Conservation (phyloP, 805 yeast genomes). For the Cyberlindnera euphorbiiphila region DNA sequence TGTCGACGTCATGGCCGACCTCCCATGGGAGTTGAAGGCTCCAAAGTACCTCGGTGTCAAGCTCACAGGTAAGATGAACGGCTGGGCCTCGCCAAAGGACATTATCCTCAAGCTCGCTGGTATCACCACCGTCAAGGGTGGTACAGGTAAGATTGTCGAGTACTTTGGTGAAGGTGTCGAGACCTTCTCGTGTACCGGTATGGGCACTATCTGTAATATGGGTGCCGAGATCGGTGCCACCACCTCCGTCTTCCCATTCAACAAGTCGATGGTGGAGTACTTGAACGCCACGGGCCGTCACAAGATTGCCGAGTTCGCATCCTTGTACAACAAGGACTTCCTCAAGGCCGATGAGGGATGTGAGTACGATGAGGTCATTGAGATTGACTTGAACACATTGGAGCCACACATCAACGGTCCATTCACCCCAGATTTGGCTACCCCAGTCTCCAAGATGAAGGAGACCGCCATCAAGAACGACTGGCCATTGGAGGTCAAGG, state of each 20-base stretch:
- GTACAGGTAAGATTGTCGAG: conserved; percentile 95
- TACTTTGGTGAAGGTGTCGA: conserved; percentile 95
- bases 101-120: conserved; percentile 93
- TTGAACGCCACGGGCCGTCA: conserved; percentile 83
- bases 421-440: conserved; percentile 95
- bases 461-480: conserved; percentile 62
- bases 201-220: conserved; percentile 99
- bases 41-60: conserved; percentile 94
- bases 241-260: conserved; percentile 95
- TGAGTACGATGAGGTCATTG: conserved; percentile 88
- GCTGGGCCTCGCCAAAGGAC: conserved; percentile 98
- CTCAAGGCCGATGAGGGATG: conserved; percentile 84
- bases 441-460: conserved; percentile 83
- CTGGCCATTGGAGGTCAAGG: conserved; percentile 86
- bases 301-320: conserved; percentile 61
- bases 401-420: conserved; percentile 98
- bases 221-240: conserved; percentile 99
- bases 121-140: conserved; percentile 91
- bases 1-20: conserved; percentile 93
- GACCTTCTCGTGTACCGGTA: conserved; percentile 91
- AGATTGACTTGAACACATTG: conserved; percentile 77
- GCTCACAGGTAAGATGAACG: conserved; percentile 81
- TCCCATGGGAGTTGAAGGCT: conserved; percentile 99
- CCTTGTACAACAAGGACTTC: conserved; percentile 42
- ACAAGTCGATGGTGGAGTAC: conserved; percentile 83